A percentile compares a stretch with the other conserved stretches of the same genome.
Conservation (phyloP, 2,329 filamentous ascomycete genomes). For the Fusarium sambucinum region DNA sequence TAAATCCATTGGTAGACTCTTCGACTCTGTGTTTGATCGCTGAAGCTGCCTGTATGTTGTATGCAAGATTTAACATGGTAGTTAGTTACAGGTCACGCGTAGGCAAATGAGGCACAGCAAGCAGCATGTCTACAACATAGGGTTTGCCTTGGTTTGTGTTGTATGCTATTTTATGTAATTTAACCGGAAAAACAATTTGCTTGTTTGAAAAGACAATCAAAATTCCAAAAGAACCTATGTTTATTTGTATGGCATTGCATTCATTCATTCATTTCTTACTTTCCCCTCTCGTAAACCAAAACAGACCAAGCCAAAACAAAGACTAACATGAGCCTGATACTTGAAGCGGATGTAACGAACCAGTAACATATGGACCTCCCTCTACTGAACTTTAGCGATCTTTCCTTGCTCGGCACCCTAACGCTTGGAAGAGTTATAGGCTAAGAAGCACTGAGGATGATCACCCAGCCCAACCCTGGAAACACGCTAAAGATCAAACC, state of each 20-base stretch:
- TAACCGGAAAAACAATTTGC: not conserved
- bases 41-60: not conserved
- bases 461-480: not conserved
- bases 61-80: not conserved
- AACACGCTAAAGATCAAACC: constrained; percentile 5
- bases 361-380: not conserved
- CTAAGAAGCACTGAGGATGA: constrained; percentile 4
- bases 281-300: constrained; percentile 8
- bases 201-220: not conserved
- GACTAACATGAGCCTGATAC: constrained; percentile 38
- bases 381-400: not conserved
- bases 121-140: not conserved
- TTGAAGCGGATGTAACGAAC: constrained; percentile 22
- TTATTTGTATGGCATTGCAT: not conserved
- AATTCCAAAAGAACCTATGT: not conserved
- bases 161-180: not conserved
- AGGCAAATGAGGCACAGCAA: constrained; percentile 19
- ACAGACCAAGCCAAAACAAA: constrained; percentile 6
- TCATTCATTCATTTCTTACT: not conserved
- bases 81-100: not conserved
- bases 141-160: not conserved
- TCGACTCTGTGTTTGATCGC: not conserved
- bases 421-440: not conserved
- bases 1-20: not conserved
- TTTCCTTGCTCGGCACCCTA: constrained; percentile 12